A percentile compares a stretch with the other conserved stretches of the same genome.
These are phyloP conservation scores for Sporobolomyces phaffii DNA, from an alignment of 768 basidiomycete species.

Conservation along the genomic window DNA sequence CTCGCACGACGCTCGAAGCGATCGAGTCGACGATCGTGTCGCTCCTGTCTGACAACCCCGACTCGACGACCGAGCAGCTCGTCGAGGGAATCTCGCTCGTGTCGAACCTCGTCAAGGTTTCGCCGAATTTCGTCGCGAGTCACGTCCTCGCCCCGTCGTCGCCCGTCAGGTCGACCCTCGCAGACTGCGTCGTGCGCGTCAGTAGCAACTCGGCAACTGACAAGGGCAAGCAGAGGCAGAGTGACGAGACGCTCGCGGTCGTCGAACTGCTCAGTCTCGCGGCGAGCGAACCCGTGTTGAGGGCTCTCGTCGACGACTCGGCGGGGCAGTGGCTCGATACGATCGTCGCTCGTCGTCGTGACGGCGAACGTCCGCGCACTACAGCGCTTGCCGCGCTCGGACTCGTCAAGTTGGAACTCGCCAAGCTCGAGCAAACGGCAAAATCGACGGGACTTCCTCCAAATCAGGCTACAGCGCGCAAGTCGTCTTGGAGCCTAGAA, in stretches of 20 bases:
- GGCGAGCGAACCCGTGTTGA: conserved; percentile 65
- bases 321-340: conserved; percentile 63
- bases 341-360: conserved; percentile 46
- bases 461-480: conserved; percentile 52
- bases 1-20: not conserved
- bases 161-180: conserved; percentile 55
- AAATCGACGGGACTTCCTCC: conserved; percentile 23
- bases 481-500: conserved; percentile 56
- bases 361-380: conserved; percentile 44
- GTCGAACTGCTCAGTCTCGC: conserved; percentile 72
- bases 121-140: not conserved
- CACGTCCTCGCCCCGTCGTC: not conserved
- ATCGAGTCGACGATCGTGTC: not conserved
- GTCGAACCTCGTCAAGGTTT: not conserved
- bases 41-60: not conserved
- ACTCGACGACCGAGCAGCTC: conserved; percentile 8
- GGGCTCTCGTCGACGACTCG: conserved; percentile 57
- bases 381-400: conserved; percentile 65
- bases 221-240: conserved; percentile 52
- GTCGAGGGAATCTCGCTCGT: not conserved
- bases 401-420: conserved; percentile 69
- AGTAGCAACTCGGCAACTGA: not conserved
- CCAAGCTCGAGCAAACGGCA: conserved; percentile 1
- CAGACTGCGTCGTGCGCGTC: conserved; percentile 53
- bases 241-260: conserved; percentile 56